Evolutionary conservation across 495 filamentous ascomycete genomes (phyloP).

Genomic region (Aspergillus hancockii): DNA sequence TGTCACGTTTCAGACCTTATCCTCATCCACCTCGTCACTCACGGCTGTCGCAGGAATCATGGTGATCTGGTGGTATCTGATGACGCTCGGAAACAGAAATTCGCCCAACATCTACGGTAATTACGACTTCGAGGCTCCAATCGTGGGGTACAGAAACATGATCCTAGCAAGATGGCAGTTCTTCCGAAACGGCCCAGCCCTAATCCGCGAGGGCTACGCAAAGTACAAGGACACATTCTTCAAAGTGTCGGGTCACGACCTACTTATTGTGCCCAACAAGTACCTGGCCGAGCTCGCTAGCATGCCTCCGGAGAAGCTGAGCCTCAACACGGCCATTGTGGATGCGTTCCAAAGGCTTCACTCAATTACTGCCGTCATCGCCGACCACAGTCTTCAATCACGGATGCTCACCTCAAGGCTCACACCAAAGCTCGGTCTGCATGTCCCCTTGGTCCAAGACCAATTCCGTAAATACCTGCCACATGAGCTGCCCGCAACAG

Average conservation of each 20-base stretch:
- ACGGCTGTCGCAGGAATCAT: background rate
- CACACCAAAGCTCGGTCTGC: background rate
- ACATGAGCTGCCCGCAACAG: background rate
- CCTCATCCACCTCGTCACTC: background rate
- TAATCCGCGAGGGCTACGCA: conserved; percentile 1
- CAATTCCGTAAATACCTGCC: conserved; percentile 5
- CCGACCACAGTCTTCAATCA: conserved; percentile 1
- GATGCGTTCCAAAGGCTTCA: conserved; percentile 1
- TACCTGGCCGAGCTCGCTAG: conserved; percentile 3
- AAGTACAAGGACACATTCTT: conserved; percentile 3
- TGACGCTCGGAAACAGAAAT: background rate
- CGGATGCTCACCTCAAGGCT: background rate
- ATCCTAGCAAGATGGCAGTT: background rate
- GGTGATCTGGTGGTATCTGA: conserved; percentile 2
- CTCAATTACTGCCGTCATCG: conserved; percentile 2
- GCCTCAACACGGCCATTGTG: background rate
- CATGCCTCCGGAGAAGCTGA: background rate
- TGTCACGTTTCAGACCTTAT: background rate
- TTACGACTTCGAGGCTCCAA: background rate
- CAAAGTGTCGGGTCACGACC: background rate
- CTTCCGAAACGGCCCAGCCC: background rate
- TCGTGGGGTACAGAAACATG: background rate
- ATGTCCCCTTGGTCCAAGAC: background rate
- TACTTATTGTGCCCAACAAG: conserved; percentile 2
- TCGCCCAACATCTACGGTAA: conserved; percentile 5